phyloP scores from a whole-genome alignment of 345 rosid genomes.

The Acer negundo region DNA sequence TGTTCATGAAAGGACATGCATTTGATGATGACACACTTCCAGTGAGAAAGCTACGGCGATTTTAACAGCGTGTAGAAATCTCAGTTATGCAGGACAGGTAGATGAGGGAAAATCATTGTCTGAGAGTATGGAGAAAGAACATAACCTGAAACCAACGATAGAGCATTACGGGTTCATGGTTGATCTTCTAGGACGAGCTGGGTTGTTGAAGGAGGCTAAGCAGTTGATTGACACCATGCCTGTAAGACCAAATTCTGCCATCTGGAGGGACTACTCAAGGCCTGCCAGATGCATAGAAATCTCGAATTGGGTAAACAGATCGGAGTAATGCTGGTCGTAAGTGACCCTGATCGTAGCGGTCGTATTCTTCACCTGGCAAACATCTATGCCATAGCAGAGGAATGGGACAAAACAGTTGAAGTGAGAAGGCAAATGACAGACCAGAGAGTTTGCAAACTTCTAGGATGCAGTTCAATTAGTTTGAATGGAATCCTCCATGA shows the following conservation, averaged over 20 bases:
- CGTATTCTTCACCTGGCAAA: conserved; percentile 60
- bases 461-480: conserved; percentile 63
- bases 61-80: conserved; percentile 71
- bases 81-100: conserved; percentile 59
- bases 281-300: conserved; percentile 55
- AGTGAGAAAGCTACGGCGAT: conserved; percentile 56
- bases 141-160: conserved; percentile 50
- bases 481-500: conserved; percentile 53
- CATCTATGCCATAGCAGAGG: conserved; percentile 49
- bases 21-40: conserved; percentile 29
- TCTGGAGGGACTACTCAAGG: conserved; percentile 71
- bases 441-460: conserved; percentile 38
- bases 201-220: conserved; percentile 56
- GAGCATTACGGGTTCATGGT: conserved; percentile 86
- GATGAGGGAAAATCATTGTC: conserved; percentile 57
- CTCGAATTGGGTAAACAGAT: conserved; percentile 54
- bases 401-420: conserved; percentile 64
- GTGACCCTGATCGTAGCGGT: conserved; percentile 59
- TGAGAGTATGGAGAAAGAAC: conserved; percentile 44
- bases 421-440: conserved; percentile 27
- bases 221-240: conserved; percentile 57
- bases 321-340: conserved; percentile 45
- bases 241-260: conserved; percentile 53
- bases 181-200: conserved; percentile 76
- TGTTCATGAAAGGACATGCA: conserved; percentile 55